phyloP scores from a whole-genome alignment of 2,329 filamentous ascomycete species.

The Botrytis deweyae region DNA sequence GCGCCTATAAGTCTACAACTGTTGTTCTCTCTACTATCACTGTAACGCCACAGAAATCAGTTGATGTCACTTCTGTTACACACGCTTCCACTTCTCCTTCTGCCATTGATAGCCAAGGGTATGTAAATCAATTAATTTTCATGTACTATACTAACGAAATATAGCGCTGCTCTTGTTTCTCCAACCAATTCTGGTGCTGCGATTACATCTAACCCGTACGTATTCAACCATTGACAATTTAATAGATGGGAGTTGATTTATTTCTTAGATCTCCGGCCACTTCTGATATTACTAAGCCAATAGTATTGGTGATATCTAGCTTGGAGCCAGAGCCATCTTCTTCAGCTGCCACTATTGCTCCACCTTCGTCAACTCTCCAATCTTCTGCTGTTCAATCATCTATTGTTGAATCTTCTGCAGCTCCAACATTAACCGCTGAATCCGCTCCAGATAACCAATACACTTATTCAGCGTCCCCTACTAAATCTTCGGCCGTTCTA shows the following conservation, averaged over 20 bases:
- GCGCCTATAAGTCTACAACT: not conserved
- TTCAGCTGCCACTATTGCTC: not conserved
- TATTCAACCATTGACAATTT: not conserved
- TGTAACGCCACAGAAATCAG: not conserved
- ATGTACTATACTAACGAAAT: not conserved
- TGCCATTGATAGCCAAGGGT: not conserved
- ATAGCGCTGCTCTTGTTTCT: conserved; percentile 4
- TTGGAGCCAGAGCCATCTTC: not conserved
- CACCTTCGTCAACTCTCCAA: not conserved
- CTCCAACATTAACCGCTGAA: not conserved
- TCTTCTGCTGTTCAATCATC: not conserved
- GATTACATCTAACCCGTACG: not conserved
- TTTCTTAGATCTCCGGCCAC: not conserved
- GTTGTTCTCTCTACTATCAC: not conserved
- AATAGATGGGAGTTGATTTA: not conserved
- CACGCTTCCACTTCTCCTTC: not conserved
- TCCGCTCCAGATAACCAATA: not conserved
- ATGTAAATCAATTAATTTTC: not conserved
- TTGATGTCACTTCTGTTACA: not conserved
- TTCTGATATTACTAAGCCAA: not conserved
- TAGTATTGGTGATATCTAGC: not conserved
- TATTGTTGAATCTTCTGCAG: not conserved
- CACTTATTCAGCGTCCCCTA: not conserved
- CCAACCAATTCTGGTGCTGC: not conserved
- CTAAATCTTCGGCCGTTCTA: not conserved